Evolutionary conservation across 768 basidiomycete genomes (phyloP), one percentile per base, ranked within the genome.

Genomic region (Chalciporus chontae): DNA sequence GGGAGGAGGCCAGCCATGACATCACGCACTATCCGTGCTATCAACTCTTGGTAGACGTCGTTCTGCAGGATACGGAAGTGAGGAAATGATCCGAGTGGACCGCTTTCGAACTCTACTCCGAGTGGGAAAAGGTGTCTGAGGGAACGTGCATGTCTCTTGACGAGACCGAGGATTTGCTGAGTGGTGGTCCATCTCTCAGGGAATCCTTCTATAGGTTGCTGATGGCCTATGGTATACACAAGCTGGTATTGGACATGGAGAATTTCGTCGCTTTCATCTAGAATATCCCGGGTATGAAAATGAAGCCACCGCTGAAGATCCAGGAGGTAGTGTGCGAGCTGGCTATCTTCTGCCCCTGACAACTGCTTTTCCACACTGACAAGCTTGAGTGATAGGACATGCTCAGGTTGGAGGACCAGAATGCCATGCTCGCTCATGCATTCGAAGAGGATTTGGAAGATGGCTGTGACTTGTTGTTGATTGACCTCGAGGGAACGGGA

Each of bases 331-430:
- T 9, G 34, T n/a, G 34, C 34, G 15, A 36, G n/a, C 3, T 8
- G 15, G n/a, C 34, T 36, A 1, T 36, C 34, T 36, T 36, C 15
- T 15, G 34, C 34, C 6, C 34, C 34, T 3, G n/a, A 36, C 15
- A 36, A 8, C 34, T 36, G 51, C 26, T 50, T 29, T 21, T 65
- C 49, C 26, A 67, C 48, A 8, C 48, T 48, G 55, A 62, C 57
- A 9, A 68, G 54, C 45, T 57, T 52, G 47, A 62, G 60, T 3
- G 67, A 68, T 8, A 68, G 66, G 9, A 67, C 55, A 14, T 68
- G 68, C 26, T 68, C 68, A 0, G 67, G 67, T 32, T 68, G 68
- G 17, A 54, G 44, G n/a, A 68, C 53, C 10, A 65, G 51, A 21
- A 68, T 52, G 2, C 64, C 66, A 13, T 58, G 55, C 17, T 48